phyloP scores from a whole-genome alignment of 371 early-diverging fungal genomes.

The Rhizomucor miehei region DNA sequence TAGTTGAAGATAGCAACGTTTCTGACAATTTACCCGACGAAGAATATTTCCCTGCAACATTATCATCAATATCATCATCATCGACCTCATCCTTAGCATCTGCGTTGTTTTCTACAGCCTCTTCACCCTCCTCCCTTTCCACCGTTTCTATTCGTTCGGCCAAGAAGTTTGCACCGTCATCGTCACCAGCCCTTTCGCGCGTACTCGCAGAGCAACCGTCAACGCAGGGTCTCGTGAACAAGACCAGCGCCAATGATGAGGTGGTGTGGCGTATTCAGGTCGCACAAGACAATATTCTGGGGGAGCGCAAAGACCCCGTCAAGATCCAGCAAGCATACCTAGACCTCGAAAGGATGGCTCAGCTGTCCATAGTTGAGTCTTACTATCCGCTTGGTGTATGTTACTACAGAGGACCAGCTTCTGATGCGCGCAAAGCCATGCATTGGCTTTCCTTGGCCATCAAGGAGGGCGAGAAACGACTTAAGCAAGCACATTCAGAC shows the following conservation, averaged over 20 bases:
- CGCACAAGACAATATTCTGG: slow-evolving; percentile 3
- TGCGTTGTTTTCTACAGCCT: slow-evolving; percentile 11
- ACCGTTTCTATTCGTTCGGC: slow-evolving; percentile 5
- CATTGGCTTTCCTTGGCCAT: slow-evolving; percentile 11
- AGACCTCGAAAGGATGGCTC: not conserved
- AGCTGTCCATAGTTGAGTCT: not conserved
- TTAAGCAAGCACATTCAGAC: slow-evolving; percentile 1
- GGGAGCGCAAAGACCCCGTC: no score
- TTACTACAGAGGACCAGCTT: slow-evolving; percentile 1
- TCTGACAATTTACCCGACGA: slow-evolving; percentile 9
- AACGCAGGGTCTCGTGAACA: not conserved
- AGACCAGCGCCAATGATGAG: not conserved
- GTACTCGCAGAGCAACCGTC: not conserved
- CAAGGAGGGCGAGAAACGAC: not conserved
- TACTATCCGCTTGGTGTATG: slow-evolving; percentile 9
- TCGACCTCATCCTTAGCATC: slow-evolving; percentile 4
- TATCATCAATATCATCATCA: not conserved
- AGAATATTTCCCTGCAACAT: slow-evolving; percentile 4
- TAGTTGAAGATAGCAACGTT: not conserved
- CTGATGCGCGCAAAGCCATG: slow-evolving; percentile 7
- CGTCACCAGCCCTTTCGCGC: not conserved
- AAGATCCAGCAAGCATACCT: not conserved
- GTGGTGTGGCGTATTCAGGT: slow-evolving; percentile 2
- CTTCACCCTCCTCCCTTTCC: slow-evolving; percentile 12
- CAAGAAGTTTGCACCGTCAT: not conserved